Evolutionary conservation across 164 flowering plant species (phyloP).

Genomic region (Chloranthus sessilifolius): DNA sequence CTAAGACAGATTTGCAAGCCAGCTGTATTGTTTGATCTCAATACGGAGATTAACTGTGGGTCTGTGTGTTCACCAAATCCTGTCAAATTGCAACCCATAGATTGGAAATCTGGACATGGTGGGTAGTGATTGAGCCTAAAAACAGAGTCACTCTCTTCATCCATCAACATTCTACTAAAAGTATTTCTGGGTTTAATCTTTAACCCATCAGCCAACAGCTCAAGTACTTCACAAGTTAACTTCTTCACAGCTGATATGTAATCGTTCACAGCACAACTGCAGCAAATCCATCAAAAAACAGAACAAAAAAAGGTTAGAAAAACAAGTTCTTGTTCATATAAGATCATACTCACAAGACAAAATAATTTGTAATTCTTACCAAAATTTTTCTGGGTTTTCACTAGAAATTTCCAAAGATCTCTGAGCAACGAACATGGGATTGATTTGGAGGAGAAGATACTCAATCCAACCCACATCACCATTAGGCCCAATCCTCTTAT

Average conservation of each 20-base stretch:
- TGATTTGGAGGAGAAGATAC: constrained; percentile 57
- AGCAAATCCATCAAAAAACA: not conserved
- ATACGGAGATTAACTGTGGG: constrained; percentile 82
- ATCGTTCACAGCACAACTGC: constrained; percentile 40
- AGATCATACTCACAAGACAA: too few relatives aligned
- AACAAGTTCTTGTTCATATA: too few relatives aligned
- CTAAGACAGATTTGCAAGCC: constrained; percentile 71
- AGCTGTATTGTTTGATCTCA: constrained; percentile 69
- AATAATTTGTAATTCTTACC: constrained; percentile 30
- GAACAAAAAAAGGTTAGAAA: too few relatives aligned
- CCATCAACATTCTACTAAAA: constrained; percentile 49
- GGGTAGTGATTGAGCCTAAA: constrained; percentile 91
- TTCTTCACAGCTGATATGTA: constrained; percentile 46
- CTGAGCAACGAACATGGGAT: constrained; percentile 30
- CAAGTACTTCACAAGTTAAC: constrained; percentile 47
- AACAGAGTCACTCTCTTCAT: constrained; percentile 65
- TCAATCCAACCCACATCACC: constrained; percentile 98
- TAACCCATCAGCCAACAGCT: constrained; percentile 63
- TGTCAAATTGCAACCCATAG: constrained; percentile 36
- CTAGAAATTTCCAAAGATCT: constrained; percentile 24
- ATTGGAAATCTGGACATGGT: constrained; percentile 53
- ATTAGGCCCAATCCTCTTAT: constrained; percentile 65
- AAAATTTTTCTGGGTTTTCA: constrained; percentile 38
- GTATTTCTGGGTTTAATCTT: constrained; percentile 37
- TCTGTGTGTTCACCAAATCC: constrained; percentile 98